Evolutionary conservation across 345 rosid genomes (phyloP), one percentile per base, ranked within the genome.

Genomic region (Draba incana): DNA sequence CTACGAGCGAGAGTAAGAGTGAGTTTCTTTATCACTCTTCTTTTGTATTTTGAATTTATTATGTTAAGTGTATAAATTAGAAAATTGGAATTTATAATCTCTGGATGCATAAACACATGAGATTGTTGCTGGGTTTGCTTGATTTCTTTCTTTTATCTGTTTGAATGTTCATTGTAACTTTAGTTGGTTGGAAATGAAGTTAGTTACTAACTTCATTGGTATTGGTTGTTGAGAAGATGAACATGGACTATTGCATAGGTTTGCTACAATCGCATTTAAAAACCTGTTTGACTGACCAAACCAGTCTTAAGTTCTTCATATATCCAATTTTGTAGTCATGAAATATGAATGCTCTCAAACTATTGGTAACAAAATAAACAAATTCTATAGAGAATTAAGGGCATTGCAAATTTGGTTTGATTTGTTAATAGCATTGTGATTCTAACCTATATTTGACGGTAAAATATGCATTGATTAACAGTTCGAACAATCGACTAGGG

Each of bases 51-150:
- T 59, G 55, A 59, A 66, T 58, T 58, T 56, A 52, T 66, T 66
- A 67, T 60, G 72, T 52, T 20, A 66, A 66, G 33, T 66, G 72
- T 74, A 66, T 66, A 74, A 66, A 74, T 31, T 57, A 65, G 66
- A 43, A 55, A 43, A 15, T 41, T 38, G 47, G 6, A 58, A 24
- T 33, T 66, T 27, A 64, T 28, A 41, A 41, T 56, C 51, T 64
- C 51, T 48, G 4, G 8, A 6, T 70, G 54, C 50, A 23, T 3
- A 35, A 51, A 10, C 20, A 57, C 48, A 24, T 37, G 57, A 68
- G 31, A 57, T 31, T 67, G 25, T 67, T 55, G 63, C 44, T 37
- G 57, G 57, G 14, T 55, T 57, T 57, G 37, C 47, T 24, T 49
- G 31, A 0, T 24, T 5, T 23, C 3, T 14, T 15, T 0, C 25